Evolutionary conservation across 495 filamentous ascomycete genomes (phyloP).

Genomic region (Podospora appendiculata): DNA sequence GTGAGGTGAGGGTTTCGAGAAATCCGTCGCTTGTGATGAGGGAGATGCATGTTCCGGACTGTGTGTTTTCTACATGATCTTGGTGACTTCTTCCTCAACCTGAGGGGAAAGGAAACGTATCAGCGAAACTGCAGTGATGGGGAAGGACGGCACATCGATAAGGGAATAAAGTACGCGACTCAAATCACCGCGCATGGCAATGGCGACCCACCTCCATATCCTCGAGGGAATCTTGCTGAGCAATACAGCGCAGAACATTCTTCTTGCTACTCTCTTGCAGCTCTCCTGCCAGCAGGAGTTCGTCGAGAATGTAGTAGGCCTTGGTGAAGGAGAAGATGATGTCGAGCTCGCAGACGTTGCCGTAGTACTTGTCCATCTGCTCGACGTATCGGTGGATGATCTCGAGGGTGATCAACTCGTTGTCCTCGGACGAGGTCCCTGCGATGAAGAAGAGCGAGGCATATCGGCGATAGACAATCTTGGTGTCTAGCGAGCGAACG

Average conservation of each 20-base stretch:
- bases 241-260: constrained; percentile 91
- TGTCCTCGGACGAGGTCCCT: constrained; percentile 87
- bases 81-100: constrained; percentile 95
- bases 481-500: constrained; percentile 61
- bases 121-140: constrained; percentile 37
- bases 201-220: constrained; percentile 85
- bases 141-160: background rate
- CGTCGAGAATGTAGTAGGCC: constrained; percentile 97
- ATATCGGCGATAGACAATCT: constrained; percentile 97
- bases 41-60: constrained; percentile 10
- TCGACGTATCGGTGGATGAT: constrained; percentile 98
- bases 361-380: constrained; percentile 99
- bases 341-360: constrained; percentile 98
- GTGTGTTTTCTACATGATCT: constrained; percentile 69
- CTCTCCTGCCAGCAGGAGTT: constrained; percentile 93
- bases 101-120: constrained; percentile 48
- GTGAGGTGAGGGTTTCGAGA: background rate
- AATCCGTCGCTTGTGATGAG: constrained; percentile 4
- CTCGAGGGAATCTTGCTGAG: constrained; percentile 88
- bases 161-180: background rate
- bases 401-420: constrained; percentile 96
- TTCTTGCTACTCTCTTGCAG: constrained; percentile 99
- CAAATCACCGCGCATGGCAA: constrained; percentile 7
- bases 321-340: constrained; percentile 90
- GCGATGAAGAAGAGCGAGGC: constrained; percentile 99